Base-by-base conservation (phyloP, 768 basidiomycete genomes). In the Lepiota brunneoincarnata region DNA sequence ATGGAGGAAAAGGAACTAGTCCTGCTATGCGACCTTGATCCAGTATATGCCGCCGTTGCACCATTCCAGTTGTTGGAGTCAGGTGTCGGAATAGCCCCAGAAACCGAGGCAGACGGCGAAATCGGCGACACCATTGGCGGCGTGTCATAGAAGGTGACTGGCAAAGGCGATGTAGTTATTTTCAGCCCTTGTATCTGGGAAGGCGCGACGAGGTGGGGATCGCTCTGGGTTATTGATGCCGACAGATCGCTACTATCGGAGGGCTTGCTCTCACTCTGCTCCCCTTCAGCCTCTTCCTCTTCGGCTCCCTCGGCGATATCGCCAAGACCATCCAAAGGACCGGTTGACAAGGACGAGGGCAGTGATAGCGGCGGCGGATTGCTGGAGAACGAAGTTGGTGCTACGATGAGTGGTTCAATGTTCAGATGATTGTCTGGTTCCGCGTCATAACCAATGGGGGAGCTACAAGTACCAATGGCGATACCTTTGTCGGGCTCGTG, bases 251-350 rank as follows among this genome's bases (percentile, higher is more conserved):
- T 43, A 26, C 37, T 47, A 41, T 34, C 58, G 36, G 50, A 56
- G 38, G 40, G 41, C 4, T 34, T 60, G 26, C 41, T 58, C 15
- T 59, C 43, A 14, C 47, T 39, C 12, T 1, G 52, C 57, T 14
- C 61, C 14, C 61, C 68, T 36, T 66, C 64, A 15, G 71, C 69
- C 20, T 80, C 83, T 41, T 84, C 82, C 17, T 81, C 81, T 59
- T 84, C 83, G 24, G 77, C 79, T n/a, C 80, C 81, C 62, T 86
- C 84, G 7, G 78, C 76, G 31, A 86, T 85, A 60, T 84, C 80
- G 44, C 79, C 81, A n/a, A 85, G 67, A 0, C 73, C 73, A 31
- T 64, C 68, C 38, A 64, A 68, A 56, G 56, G 63, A 58, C 67
- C 69, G 14, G 71, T 65, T 35, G 78, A 67, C 14, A 74, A 65